phyloP scores from a whole-genome alignment of 2,329 filamentous ascomycete genomes.

The Eutypella sp. region DNA sequence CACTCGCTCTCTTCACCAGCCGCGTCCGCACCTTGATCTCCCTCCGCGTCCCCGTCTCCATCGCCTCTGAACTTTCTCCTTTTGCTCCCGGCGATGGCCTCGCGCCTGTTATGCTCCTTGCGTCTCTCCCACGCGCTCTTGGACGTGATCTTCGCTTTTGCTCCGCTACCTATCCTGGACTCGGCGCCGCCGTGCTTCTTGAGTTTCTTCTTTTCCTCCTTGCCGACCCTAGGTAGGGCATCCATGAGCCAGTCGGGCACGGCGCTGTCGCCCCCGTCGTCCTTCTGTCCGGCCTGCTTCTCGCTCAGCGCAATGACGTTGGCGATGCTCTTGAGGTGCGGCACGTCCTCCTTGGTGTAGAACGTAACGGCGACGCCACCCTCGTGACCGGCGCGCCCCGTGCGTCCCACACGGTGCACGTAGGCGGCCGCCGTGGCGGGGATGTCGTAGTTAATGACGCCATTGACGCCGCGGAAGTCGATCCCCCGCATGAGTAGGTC shows the following conservation, averaged over 20 bases:
- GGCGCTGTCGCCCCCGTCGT: slow-evolving; percentile 47
- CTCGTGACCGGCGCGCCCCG: slow-evolving; percentile 79
- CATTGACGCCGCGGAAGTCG: slow-evolving; percentile 92
- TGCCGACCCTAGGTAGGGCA: slow-evolving; percentile 75
- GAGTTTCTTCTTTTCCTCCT: slow-evolving; percentile 77
- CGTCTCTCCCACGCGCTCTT: slow-evolving; percentile 72
- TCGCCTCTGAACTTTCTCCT: slow-evolving; percentile 39
- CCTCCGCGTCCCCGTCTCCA: slow-evolving; percentile 24
- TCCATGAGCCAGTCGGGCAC: slow-evolving; percentile 85
- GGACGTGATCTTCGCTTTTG: slow-evolving; percentile 75
- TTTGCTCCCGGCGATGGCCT: slow-evolving; percentile 59
- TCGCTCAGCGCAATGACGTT: slow-evolving; percentile 87
- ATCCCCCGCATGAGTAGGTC: slow-evolving; percentile 89
- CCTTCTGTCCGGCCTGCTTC: slow-evolving; percentile 55
- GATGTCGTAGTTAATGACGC: slow-evolving; percentile 96
- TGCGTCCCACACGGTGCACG: slow-evolving; percentile 88
- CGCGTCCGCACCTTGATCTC: slow-evolving; percentile 9
- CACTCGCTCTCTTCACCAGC: slow-evolving; percentile 36
- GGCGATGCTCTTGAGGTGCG: slow-evolving; percentile 81
- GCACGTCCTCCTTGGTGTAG: slow-evolving; percentile 92
- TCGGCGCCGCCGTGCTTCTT: slow-evolving; percentile 82
- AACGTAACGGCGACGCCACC: slow-evolving; percentile 90
- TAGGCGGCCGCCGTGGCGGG: slow-evolving; percentile 87
- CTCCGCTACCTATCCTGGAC: slow-evolving; percentile 44
- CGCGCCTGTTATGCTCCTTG: slow-evolving; percentile 61